Evolutionary conservation across 257 asterid species (phyloP), one percentile per base, ranked within the genome.

Genomic region (Primulina tabacum): DNA sequence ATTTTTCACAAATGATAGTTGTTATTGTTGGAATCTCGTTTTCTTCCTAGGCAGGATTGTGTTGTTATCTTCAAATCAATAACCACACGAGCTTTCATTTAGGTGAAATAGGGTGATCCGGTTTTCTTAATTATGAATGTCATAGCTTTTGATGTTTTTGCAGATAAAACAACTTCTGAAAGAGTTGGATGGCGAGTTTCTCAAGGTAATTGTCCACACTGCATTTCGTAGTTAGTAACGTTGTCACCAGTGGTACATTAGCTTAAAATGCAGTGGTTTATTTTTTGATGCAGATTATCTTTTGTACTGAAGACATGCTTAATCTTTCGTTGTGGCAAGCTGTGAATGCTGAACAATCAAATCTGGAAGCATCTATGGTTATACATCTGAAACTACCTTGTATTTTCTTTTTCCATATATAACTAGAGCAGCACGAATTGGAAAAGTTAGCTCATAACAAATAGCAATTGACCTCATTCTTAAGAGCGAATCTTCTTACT

Each of bases 271-370:
- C 63, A 20, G 58, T 17, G 56, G 38, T 71, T n/a, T 37, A 11
- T 56, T 16, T n/a, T 63, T 47, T 67, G 2, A 40, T 82, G 84
- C 90, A 93, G 98, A 35, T 93, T 75, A 80, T 89, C 21, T 81
- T 86, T 62, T 93, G 98, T 76, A 93, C 98, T 1, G 84, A 90
- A 80, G 94, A 90, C 73, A 93, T 93, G 97, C 78, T 93, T 30
- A 76, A 73, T 61, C 75, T 80, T 72, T 75, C 96, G 4, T 87
- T 93, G 61, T 93, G 97, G 98, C 92, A 93, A 73, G 98, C 98
- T 62, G 72, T 93, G 77, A 93, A 88, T 65, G 81, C 95, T 26
- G 81, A 84, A 77, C 97, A 90, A 72, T 68, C 90, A 43, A 82
- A 80, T 50, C 57, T 83, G 63, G 90, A 90, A 26, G 84, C 85